Percentiles rank a stretch among this genome's conserved stretches.
These are phyloP conservation scores for Magnaporthiopsis poae DNA, from an alignment of 2,329 filamentous ascomycete genomes.

Conservation along the genomic window DNA sequence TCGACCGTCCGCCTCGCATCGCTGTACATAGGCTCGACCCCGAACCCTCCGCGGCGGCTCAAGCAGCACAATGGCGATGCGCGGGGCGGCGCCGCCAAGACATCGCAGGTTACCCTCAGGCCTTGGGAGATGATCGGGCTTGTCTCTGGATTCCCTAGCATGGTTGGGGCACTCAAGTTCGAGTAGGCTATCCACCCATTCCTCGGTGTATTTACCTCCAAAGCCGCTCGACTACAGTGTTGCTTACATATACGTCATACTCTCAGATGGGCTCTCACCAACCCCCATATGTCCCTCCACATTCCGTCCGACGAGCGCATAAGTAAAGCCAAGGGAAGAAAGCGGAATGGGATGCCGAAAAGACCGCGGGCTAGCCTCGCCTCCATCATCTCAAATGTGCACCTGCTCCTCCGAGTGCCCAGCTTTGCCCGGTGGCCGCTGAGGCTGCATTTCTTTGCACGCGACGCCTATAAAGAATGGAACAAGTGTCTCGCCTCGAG, in stretches of 20 bases:
- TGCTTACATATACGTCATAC: neutral
- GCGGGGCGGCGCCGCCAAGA: slow-evolving; percentile 72
- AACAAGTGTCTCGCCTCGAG: slow-evolving; percentile 42
- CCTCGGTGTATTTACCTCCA: neutral
- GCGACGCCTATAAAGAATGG: slow-evolving; percentile 64
- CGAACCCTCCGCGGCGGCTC: slow-evolving; percentile 73
- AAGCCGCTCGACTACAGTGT: neutral
- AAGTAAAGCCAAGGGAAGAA: slow-evolving; percentile 38
- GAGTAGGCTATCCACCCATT: slow-evolving; percentile 48
- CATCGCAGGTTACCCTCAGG: slow-evolving; percentile 54
- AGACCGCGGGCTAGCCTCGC: slow-evolving; percentile 51
- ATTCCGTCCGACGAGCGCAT: slow-evolving; percentile 58
- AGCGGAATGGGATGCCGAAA: slow-evolving; percentile 43
- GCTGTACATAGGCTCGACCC: slow-evolving; percentile 86
- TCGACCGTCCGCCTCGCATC: slow-evolving; percentile 63
- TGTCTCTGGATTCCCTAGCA: slow-evolving; percentile 80
- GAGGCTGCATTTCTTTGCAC: slow-evolving; percentile 65
- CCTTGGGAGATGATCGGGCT: slow-evolving; percentile 89
- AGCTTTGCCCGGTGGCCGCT: slow-evolving; percentile 82
- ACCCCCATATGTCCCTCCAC: slow-evolving; percentile 71
- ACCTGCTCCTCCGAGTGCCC: slow-evolving; percentile 65
- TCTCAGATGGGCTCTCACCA: slow-evolving; percentile 81
- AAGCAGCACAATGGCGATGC: slow-evolving; percentile 82
- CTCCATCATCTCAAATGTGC: slow-evolving; percentile 68
- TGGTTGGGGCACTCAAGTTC: slow-evolving; percentile 82